Base-by-base conservation (phyloP, 495 filamentous ascomycete species). In the Annulohypoxylon nitens region DNA sequence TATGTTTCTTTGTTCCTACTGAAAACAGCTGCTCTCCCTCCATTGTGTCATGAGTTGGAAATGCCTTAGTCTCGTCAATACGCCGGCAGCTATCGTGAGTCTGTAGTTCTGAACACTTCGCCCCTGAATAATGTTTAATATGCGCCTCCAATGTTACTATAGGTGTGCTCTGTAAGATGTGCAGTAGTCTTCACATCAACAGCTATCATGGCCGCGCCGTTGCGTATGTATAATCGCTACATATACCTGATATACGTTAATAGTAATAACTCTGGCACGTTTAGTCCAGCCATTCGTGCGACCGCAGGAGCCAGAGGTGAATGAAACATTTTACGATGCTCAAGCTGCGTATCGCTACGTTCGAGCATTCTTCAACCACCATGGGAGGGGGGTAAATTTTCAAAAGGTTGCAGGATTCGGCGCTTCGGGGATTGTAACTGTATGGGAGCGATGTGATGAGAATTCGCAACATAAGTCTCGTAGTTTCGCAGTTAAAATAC, bases 391-490 rank as follows among this genome's bases (percentile, higher is more conserved):
- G 1, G 14, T 69, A 33, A 7, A 60, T 23, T 73, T 23, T 12
- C 64, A 33, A 45, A 69, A 26, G 37, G 70, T 73, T 2, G 37
- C 64, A 8, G 70, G 70, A 10, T 69, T 69, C n/a, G 70, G 70
- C 5, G 20, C 60, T 3, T 73, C 70, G 1, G 70, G 70, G 5
- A 36, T 69, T 37, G 64, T 55, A 11, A 69, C 70, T 8, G 59
- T 50, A 9, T 73, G 64, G 64, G 14, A 11, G 61, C 20, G 26
- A 33, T 33, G 20, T 30, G 30, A 30, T 3, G 25, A 64, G 12
- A 8, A 33, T 4, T 14, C 3, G 4, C 30, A 45, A 11, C 47
- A 51, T 2, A 18, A 61, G 43, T 51, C 20, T 23, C 20, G 20
- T 34, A 61, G 69, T 61, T 4, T 69, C 4, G 70, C 70, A 30